Percentiles rank a stretch among this genome's conserved stretches.
Evolutionary conservation across 2,329 filamentous ascomycete genomes (phyloP).

Genomic region (Colletotrichum sp.): DNA sequence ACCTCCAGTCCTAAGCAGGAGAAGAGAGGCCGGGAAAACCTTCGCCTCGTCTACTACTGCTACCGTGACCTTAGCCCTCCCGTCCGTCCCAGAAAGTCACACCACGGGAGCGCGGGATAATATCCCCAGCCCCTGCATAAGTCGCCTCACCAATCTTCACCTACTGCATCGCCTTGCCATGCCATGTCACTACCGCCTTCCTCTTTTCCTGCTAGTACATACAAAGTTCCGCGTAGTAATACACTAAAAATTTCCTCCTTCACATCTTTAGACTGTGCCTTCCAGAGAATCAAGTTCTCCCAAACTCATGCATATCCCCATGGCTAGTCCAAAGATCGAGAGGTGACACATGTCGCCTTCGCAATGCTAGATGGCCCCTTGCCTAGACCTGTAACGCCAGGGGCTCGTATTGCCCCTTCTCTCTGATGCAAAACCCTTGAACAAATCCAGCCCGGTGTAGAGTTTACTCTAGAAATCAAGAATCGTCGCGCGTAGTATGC

Average conservation of each 20-base stretch:
- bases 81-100: not conserved
- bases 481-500: not conserved
- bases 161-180: not conserved
- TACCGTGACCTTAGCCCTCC: not conserved
- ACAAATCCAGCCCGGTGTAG: not conserved
- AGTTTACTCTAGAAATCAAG: conserved; percentile 11
- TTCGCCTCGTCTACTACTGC: not conserved
- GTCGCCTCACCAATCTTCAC: not conserved
- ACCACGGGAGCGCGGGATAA: not conserved
- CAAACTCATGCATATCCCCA: not conserved
- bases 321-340: conserved; percentile 4
- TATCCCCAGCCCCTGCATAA: conserved; percentile 11
- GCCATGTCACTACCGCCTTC: not conserved
- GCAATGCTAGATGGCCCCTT: conserved; percentile 4
- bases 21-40: not conserved
- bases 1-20: not conserved
- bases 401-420: not conserved
- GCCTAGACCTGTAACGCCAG: conserved; percentile 15
- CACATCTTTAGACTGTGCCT: not conserved
- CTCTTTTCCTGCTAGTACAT: not conserved
- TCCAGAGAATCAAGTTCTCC: not conserved
- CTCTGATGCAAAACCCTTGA: conserved; percentile 2
- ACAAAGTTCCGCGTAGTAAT: not conserved
- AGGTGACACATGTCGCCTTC: not conserved
- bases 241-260: not conserved